phyloP scores from a whole-genome alignment of 2,329 filamentous ascomycete genomes.

The Coniochaeta hoffmannii region DNA sequence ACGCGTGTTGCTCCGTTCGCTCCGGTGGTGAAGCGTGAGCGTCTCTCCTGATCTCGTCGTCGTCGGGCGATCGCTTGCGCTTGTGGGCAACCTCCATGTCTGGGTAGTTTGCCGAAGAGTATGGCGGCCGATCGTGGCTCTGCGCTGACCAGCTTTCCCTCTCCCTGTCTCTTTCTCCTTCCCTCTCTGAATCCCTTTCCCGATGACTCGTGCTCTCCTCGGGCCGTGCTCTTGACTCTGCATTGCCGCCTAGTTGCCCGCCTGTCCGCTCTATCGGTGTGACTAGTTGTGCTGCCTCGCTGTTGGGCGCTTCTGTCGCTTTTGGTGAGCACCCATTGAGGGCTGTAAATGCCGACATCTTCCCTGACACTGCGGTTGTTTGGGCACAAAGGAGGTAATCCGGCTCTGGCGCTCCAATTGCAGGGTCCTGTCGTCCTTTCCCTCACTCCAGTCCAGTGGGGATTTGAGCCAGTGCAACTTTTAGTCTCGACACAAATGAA shows the following conservation, averaged over 20 bases:
- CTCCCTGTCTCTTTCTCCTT: constrained; percentile 10
- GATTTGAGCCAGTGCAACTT: background rate
- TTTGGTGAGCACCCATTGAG: constrained; percentile 45
- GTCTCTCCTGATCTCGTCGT: constrained; percentile 39
- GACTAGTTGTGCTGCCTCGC: constrained; percentile 15
- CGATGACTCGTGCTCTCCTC: constrained; percentile 21
- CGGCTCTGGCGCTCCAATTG: background rate
- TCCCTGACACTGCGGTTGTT: constrained; percentile 11
- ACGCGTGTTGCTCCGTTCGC: constrained; percentile 11
- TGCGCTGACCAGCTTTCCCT: constrained; percentile 34
- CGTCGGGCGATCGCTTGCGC: constrained; percentile 65
- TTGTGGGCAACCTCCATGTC: constrained; percentile 48
- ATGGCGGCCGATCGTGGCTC: constrained; percentile 32
- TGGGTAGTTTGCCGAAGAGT: constrained; percentile 30
- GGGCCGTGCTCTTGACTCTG: constrained; percentile 16
- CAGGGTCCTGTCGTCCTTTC: background rate
- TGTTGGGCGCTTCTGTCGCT: constrained; percentile 26
- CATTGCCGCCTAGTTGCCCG: constrained; percentile 13
- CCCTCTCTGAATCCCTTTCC: constrained; percentile 24
- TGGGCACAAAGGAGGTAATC: background rate
- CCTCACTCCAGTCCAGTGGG: background rate
- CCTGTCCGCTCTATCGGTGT: constrained; percentile 16
- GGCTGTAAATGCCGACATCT: constrained; percentile 45
- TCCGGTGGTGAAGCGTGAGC: background rate
- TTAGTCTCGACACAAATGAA: background rate